Evolutionary conservation across 805 yeast species (phyloP).

Genomic region (Jamesozyma gamospora): DNA sequence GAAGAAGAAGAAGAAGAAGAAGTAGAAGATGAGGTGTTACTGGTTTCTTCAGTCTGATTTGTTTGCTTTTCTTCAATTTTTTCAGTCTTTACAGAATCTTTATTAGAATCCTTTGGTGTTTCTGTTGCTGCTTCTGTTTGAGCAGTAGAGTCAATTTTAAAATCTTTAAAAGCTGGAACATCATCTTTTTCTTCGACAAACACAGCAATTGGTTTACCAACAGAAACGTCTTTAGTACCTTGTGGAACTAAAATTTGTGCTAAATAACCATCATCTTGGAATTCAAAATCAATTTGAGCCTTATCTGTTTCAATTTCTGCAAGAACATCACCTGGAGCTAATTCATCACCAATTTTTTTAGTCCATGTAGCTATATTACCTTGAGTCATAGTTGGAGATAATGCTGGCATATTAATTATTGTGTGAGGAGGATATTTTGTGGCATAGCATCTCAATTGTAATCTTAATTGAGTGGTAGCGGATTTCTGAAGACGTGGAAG

Average conservation of each 20-base stretch:
- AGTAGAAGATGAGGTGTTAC: background rate
- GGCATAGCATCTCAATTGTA: constrained; percentile 27
- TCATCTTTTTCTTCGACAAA: constrained; percentile 81
- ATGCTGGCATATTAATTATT: constrained; percentile 94
- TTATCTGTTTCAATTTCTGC: constrained; percentile 98
- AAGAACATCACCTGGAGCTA: constrained; percentile 84
- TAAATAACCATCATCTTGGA: constrained; percentile 90
- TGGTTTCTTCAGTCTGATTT: constrained; percentile 8
- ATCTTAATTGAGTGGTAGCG: constrained; percentile 7
- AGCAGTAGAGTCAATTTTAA: constrained; percentile 70
- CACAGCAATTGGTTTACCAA: constrained; percentile 93
- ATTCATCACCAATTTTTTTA: constrained; percentile 79
- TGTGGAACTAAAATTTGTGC: constrained; percentile 79
- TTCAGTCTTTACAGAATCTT: constrained; percentile 10
- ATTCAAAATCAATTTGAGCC: constrained; percentile 96
- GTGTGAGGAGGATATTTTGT: constrained; percentile 65
- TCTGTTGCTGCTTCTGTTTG: constrained; percentile 26
- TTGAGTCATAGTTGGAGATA: constrained; percentile 98
- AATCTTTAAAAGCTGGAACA: constrained; percentile 80
- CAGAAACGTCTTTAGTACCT: constrained; percentile 85
- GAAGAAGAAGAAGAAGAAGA: background rate
- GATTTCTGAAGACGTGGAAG: constrained; percentile 19
- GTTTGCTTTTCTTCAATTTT: constrained; percentile 28
- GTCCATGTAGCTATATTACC: constrained; percentile 89
- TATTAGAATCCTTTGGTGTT: too few relatives aligned